A percentile compares a stretch with the other conserved stretches of the same genome.
phyloP scores from a whole-genome alignment of 306 rosid genomes.

The Acacia crassicarpa region DNA sequence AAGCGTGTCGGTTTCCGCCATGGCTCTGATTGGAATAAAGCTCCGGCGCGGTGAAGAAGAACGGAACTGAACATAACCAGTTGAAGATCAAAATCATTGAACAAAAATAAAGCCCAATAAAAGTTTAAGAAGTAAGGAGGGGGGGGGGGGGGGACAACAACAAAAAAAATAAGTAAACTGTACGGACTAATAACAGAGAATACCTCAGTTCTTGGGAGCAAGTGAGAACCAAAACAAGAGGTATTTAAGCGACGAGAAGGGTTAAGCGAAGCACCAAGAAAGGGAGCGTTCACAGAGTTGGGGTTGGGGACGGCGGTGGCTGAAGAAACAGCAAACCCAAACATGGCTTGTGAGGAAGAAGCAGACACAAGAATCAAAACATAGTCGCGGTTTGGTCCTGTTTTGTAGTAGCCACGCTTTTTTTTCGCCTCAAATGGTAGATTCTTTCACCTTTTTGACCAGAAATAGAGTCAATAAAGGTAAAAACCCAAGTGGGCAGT shows the following conservation, averaged over 20 bases:
- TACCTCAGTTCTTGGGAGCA: slow-evolving; percentile 29
- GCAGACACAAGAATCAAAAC: no score
- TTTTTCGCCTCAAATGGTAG: no score
- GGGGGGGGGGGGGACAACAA: no score
- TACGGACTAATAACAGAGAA: background rate
- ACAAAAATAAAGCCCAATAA: background rate
- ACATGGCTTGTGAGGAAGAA: slow-evolving; percentile 13
- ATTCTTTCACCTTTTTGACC: background rate
- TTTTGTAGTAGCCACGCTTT: background rate
- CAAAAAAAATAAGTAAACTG: background rate
- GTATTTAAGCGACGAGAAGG: background rate
- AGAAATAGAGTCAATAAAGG: background rate
- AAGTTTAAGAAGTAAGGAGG: background rate
- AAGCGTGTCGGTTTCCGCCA: slow-evolving; percentile 52
- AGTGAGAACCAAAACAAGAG: slow-evolving; percentile 19
- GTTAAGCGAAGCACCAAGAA: slow-evolving; percentile 28
- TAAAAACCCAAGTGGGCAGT: background rate
- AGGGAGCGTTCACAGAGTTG: background rate
- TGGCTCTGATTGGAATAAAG: slow-evolving; percentile 51
- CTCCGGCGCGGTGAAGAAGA: slow-evolving; percentile 35
- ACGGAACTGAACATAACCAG: slow-evolving; percentile 29
- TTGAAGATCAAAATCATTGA: slow-evolving; percentile 21
- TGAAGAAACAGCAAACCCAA: slow-evolving; percentile 25
- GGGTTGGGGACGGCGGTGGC: slow-evolving; percentile 23
- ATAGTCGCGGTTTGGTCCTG: background rate